Percentiles rank a stretch among this genome's conserved stretches.
These are phyloP conservation scores for Lactarius hatsudake DNA, from an alignment of 768 basidiomycete genomes.

Conservation along the genomic window DNA sequence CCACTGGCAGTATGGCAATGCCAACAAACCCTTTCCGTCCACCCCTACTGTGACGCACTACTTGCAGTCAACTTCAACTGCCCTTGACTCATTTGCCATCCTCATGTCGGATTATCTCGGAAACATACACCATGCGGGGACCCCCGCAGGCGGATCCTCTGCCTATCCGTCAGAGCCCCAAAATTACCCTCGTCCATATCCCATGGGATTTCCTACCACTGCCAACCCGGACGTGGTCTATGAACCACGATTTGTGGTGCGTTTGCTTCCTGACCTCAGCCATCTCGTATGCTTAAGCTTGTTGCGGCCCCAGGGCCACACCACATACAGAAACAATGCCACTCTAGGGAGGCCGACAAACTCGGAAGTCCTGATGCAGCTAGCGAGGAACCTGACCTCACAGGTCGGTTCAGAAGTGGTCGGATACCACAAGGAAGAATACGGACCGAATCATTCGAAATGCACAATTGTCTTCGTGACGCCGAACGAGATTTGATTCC, in stretches of 20 bases:
- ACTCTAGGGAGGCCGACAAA: not conserved
- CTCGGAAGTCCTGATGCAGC: not conserved
- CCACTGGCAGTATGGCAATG: not conserved
- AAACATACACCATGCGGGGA: not conserved
- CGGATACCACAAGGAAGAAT: not conserved
- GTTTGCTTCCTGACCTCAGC: not conserved
- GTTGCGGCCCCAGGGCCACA: not conserved
- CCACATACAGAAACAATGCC: not conserved
- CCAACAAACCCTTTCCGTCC: not conserved
- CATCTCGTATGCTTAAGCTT: not conserved
- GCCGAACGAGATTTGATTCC: not conserved
- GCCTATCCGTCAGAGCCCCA: not conserved
- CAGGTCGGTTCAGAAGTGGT: not conserved
- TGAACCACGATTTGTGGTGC: not conserved
- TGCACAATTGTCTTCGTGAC: slow-evolving; percentile 6
- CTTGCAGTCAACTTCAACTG: not conserved
- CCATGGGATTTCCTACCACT: not conserved
- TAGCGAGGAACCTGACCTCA: not conserved
- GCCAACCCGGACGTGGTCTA: not conserved
- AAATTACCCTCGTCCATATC: not conserved
- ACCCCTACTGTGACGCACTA: not conserved
- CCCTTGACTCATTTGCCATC: not conserved
- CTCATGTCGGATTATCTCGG: not conserved
- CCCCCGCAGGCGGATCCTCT: not conserved
- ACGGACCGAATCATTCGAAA: not conserved